These are phyloP conservation scores for Volvariella surrecta DNA, from an alignment of 1,284 basidiomycete genomes.

Conservation along the genomic window DNA sequence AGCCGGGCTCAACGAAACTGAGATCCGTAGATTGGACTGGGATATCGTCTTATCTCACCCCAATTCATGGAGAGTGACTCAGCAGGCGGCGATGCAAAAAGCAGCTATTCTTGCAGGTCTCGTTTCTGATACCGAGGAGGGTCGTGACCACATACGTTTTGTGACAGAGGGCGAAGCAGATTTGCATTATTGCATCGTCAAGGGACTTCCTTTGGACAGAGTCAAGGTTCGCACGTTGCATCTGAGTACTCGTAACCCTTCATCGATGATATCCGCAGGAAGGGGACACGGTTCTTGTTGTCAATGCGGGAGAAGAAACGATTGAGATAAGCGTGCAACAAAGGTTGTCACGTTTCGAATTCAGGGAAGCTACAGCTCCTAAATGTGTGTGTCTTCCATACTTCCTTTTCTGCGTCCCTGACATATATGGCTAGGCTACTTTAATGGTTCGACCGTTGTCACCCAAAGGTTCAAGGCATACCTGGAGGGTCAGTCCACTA, in stretches of 20 bases:
- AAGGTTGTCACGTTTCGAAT: not conserved
- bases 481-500: too few relatives aligned
- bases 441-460: conserved; percentile 26
- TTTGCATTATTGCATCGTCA: conserved; percentile 11
- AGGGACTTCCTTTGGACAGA: conserved; percentile 8
- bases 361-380: conserved; percentile 4
- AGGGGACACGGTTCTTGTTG: conserved; percentile 28
- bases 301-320: conserved; percentile 15
- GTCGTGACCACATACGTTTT: conserved; percentile 11
- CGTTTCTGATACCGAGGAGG: conserved; percentile 7
- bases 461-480: conserved; percentile 12
- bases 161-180: conserved; percentile 20
- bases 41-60: conserved; percentile 16
- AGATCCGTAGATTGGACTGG: conserved; percentile 4
- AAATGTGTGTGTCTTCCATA: not conserved
- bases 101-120: conserved; percentile 18
- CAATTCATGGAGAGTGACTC: conserved; percentile 18
- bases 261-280: conserved; percentile 13
- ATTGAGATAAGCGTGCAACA: conserved; percentile 6
- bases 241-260: too few relatives aligned
- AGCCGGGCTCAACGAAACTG: conserved; percentile 7
- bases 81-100: conserved; percentile 17
- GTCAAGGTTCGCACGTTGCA: conserved; percentile 9
- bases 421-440: not conserved
- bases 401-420: too few relatives aligned